Evolutionary conservation across 371 early-diverging fungal genomes (phyloP).

Genomic region (Batrachochytrium dendrobatidis): DNA sequence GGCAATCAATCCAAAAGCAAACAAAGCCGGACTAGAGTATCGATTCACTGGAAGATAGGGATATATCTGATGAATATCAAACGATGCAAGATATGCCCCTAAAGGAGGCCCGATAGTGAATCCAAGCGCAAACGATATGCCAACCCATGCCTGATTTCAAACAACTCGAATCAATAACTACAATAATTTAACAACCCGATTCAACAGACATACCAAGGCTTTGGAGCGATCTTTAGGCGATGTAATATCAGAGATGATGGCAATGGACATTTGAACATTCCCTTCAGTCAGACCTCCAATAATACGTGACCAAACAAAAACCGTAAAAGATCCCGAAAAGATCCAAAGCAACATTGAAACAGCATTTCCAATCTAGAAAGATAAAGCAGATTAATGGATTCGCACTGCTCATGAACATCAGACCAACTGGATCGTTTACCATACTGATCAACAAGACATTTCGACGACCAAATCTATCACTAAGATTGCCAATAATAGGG

Average conservation of each 20-base stretch:
- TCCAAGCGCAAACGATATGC: slow-evolving; percentile 91
- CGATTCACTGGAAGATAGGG: slow-evolving; percentile 61
- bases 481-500: slow-evolving; percentile 75
- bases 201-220: slow-evolving; percentile 31
- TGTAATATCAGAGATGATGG: slow-evolving; percentile 92
- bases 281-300: slow-evolving; percentile 94
- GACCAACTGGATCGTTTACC: slow-evolving; percentile 36
- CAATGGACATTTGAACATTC: slow-evolving; percentile 91
- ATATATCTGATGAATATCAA: slow-evolving; percentile 50
- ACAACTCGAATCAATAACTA: not conserved
- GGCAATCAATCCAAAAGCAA: slow-evolving; percentile 69
- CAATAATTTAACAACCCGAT: too few relatives aligned
- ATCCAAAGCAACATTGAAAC: slow-evolving; percentile 82
- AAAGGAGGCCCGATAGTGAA: slow-evolving; percentile 94
- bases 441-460: slow-evolving; percentile 77
- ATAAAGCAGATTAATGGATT: not conserved
- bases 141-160: slow-evolving; percentile 73
- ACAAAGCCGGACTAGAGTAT: slow-evolving; percentile 77
- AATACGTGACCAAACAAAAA: slow-evolving; percentile 79
- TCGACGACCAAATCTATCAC: slow-evolving; percentile 81
- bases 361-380: slow-evolving; percentile 71
- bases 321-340: slow-evolving; percentile 69
- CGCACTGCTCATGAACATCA: not conserved
- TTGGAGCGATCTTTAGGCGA: slow-evolving; percentile 64
- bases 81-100: slow-evolving; percentile 81